Evolutionary conservation across 371 early-diverging fungal genomes (phyloP), one percentile per base, ranked within the genome.

Genomic region (Mucor mucedo): DNA sequence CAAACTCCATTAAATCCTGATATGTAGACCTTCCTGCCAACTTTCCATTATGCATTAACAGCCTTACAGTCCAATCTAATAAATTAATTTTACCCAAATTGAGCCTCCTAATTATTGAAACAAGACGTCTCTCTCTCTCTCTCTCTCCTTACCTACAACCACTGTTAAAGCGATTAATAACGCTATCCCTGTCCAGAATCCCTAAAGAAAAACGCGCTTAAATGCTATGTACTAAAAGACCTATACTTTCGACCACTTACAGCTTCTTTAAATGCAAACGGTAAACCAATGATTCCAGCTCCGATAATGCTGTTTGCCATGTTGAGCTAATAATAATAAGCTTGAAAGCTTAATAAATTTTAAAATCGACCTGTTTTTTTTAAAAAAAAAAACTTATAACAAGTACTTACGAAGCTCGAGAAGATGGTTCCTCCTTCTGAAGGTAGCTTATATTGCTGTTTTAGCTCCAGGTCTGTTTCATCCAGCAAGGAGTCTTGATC

Each of bases 261-360:
- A 47, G 88, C 83, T 62, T 86, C 83, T 60, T 75, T 79, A 65
- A 87, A 81, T 54, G 87, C 84, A 65, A 83, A 87, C 13, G 87
- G 87, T 47, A 88, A 71, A 2, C 87, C 88, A 57, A 87, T 87
- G 57, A 87, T 81, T 55, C 91, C 91, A 13, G 91, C 91, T 39
- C 91, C 91, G 55, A 91, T 85, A 50, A 90, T 91, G 39, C 91
- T 88, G 71, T 91, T 91, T 56, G 89, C 88, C 82, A 91, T 85
- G 66, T 90, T 90, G 55, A 91, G 76, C 71, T 88, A 83, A 32
- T 71, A 69, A 57, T 70, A 13, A 29, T 48, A 41, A 21, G 21
- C 14, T 38, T 54, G 14, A 47, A 33, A 38, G 47, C n/a, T 16
- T 16, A 28, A 11, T 28, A 29, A 21, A 8, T 58, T 10, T 48